Base-by-base conservation (phyloP, 1,284 basidiomycete genomes). In the Phylloporus sp. region DNA sequence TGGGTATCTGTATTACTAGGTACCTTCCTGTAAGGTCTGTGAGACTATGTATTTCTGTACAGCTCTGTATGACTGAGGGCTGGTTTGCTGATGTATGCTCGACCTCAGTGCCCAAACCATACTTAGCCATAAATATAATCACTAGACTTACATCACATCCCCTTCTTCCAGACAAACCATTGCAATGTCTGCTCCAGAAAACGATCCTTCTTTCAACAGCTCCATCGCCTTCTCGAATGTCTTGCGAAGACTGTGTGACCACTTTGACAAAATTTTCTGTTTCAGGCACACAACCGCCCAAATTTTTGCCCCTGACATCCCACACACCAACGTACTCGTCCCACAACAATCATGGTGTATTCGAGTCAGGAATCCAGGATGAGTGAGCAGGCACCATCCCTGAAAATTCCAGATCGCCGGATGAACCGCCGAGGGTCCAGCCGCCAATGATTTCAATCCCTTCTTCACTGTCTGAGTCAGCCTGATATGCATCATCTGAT, bases 291-390 rank as follows among this genome's bases (percentile, higher is more conserved):
- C 65, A 0, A 66, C 19, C 0, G 3, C 43, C 70, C 66, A 73
- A 1, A 71, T 4, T 39, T 72, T 72, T 2, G 29, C 32, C 0
- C 62, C 66, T 0, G 14, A 0, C 2, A 67, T 29, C 47, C 53
- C 58, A 1, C 66, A 2, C 0, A 72, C n/a, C 1, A 71, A 68
- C 0, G 60, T 73, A 0, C 25, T 2, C 60, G 66, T 45, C 5
- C 69, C 64, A 17, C 66, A 73, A 25, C 65, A 71, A 14, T 72
- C 60, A 2, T 66, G 52, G 20, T 71, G 64, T 0, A 55, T 60
- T 1, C 39, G 19, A 0, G 62, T 71, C 2, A 72, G 0, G 14
- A 52, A 70, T 23, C 71, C 64, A 0, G 70, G 41, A 5, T 70
- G 63, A 2, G 52, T 70, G 0, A 67, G 19, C 1, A 67, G 29